Base-by-base conservation (phyloP, 768 basidiomycete genomes). In the Termitomyces sp. region DNA sequence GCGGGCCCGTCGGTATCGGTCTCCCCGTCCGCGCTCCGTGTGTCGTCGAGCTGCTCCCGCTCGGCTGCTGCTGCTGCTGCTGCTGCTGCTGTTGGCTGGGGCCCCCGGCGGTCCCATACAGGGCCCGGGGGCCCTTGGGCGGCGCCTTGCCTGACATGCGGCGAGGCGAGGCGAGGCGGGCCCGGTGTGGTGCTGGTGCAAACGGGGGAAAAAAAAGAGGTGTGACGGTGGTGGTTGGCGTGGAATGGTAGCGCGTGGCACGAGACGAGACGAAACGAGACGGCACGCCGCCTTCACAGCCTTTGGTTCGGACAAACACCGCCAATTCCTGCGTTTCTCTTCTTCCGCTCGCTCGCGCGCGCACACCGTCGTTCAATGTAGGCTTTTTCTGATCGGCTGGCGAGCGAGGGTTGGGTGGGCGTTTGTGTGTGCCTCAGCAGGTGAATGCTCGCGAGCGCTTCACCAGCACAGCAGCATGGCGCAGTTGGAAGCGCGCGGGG, bases 121-220 rank as follows among this genome's bases (percentile, higher is more conserved):
- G 76, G 45, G 89, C 89, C 59, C 89, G 76, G 46, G 89, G 89
- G 56, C 88, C 89, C 63, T 78, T 81, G 63, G 89, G 89, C 65
- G 89, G 89, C 52, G 82, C 85, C 76, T 87, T 89, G 68, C 88
- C 87, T 72, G 88, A 89, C 89, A 91, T 89, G 40, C 5, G 39
- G 32, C 39, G 26, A 52, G 27, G 32, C 27, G 3, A 32, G n/a
- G n/a, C n/a, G n/a, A n/a, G n/a, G n/a, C n/a, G n/a, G n/a, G 30
- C 32, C 34, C 32, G 48, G 13, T 34, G 22, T 32, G 10, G 33
- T 50, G 13, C 22, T 30, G 30, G 3, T 30, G 30, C 30, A 7
- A 30, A 30, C 3, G 30, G 44, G 27, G 27, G 26, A 30, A 30
- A 18, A n/a, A 47, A 47, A 44, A 44, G 27, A 45, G 13, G 22